Evolutionary conservation across 2,329 filamentous ascomycete genomes (phyloP).

Genomic region (Sordariomycetes sp.): DNA sequence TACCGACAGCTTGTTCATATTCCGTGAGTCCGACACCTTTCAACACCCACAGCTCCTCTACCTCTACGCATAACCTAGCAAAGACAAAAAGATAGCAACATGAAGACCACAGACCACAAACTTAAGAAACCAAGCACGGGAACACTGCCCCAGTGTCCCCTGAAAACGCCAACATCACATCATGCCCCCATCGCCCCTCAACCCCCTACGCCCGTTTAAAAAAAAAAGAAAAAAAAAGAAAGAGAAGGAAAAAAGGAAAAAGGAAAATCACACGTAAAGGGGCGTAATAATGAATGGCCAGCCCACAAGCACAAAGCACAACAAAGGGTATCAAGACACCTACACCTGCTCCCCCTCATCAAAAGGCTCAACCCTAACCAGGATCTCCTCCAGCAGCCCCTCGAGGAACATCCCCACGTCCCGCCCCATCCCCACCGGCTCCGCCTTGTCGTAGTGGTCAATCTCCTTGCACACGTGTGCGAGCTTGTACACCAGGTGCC

Average conservation of each 20-base stretch:
- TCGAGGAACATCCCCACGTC: slow-evolving; percentile 84
- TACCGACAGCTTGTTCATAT: not conserved
- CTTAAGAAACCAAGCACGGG: not conserved
- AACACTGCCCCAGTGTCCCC: not conserved
- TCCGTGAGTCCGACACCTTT: not conserved
- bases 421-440: slow-evolving; percentile 86
- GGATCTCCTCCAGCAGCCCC: slow-evolving; percentile 76
- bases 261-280: not conserved
- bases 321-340: not conserved
- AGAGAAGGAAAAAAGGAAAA: not conserved
- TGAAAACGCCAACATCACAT: too few species aligned
- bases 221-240: not conserved
- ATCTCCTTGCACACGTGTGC: slow-evolving; percentile 79
- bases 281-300: not conserved
- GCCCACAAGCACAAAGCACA: not conserved
- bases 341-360: slow-evolving; percentile 50
- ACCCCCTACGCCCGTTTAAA: not conserved
- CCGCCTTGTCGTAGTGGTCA: slow-evolving; percentile 73
- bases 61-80: not conserved
- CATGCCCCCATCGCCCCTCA: too few species aligned
- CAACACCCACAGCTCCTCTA: not conserved
- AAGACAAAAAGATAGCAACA: not conserved
- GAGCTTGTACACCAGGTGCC: slow-evolving; percentile 69
- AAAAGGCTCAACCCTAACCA: slow-evolving; percentile 80
- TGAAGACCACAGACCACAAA: not conserved